Evolutionary conservation across 139 green algal genomes (phyloP).

Genomic region (Picochlorum costavermella): DNA sequence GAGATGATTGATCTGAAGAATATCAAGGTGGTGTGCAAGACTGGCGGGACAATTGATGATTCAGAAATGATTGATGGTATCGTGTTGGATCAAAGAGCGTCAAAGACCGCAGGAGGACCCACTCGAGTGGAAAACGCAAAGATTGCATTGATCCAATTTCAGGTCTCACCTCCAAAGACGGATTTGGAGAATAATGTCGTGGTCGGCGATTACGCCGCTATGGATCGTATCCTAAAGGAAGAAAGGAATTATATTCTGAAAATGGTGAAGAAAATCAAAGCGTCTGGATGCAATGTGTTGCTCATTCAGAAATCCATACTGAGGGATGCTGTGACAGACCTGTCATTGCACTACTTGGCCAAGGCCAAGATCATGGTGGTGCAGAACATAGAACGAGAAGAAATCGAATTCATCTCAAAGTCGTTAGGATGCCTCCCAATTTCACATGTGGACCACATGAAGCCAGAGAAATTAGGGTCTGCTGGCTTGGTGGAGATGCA

Average conservation of each 20-base stretch:
- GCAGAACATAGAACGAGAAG: conserved; percentile 92
- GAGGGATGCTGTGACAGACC: conserved; percentile 90
- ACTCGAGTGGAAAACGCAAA: conserved; percentile 88
- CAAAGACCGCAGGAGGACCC: conserved; percentile 81
- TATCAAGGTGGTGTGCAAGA: conserved; percentile 86
- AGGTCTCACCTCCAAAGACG: conserved; percentile 93
- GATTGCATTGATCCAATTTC: conserved; percentile 93
- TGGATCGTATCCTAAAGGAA: conserved; percentile 67
- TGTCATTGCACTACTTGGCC: conserved; percentile 95
- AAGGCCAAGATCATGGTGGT: conserved; percentile 99
- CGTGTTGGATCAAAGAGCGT: conserved; percentile 90
- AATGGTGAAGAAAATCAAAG: conserved; percentile 97
- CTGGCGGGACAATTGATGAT: conserved; percentile 95
- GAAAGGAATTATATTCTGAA: conserved; percentile 98
- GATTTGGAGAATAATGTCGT: conserved; percentile 98
- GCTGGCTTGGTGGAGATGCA: conserved; percentile 82
- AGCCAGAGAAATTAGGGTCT: conserved; percentile 85
- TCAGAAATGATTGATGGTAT: conserved; percentile 87
- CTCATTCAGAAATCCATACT: conserved; percentile 99
- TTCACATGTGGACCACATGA: conserved; percentile 92
- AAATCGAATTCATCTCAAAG: conserved; percentile 98
- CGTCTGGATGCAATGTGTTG: conserved; percentile 92
- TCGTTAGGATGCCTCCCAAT: conserved; percentile 93
- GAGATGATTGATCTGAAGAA: conserved; percentile 88
- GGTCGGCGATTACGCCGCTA: conserved; percentile 42